Evolutionary conservation across 2,329 filamentous ascomycete species (phyloP).

Genomic region (Penicillium sp.): DNA sequence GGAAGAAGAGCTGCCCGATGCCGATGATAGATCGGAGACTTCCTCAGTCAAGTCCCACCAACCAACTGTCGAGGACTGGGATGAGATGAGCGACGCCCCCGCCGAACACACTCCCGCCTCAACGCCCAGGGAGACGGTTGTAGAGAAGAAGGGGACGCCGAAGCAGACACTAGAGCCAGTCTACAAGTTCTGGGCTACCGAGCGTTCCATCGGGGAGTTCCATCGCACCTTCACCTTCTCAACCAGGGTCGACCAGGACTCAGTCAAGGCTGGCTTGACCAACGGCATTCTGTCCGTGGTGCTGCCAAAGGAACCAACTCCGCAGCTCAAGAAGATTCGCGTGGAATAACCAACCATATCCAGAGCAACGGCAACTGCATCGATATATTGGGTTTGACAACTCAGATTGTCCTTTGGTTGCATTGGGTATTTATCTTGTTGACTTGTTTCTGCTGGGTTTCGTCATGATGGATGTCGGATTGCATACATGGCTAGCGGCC

Average conservation of each 20-base stretch:
- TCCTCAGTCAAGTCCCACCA: conserved; percentile 41
- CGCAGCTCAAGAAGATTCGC: conserved; percentile 57
- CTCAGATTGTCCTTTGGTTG: background rate
- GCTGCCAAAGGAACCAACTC: conserved; percentile 60
- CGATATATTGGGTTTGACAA: background rate
- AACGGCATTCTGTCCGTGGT: conserved; percentile 62
- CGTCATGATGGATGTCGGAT: background rate
- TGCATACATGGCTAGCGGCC: conserved; percentile 5
- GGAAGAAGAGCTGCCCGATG: conserved; percentile 10
- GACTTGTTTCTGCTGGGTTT: background rate
- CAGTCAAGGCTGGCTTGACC: conserved; percentile 62
- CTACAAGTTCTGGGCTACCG: conserved; percentile 61
- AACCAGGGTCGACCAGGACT: conserved; percentile 60
- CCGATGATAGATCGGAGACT: conserved; percentile 25
- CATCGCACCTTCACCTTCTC: conserved; percentile 63
- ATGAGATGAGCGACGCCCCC: conserved; percentile 16
- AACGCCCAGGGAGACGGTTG: conserved; percentile 25
- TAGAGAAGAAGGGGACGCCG: conserved; percentile 18
- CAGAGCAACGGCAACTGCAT: background rate
- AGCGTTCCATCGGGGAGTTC: conserved; percentile 63
- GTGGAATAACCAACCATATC: conserved; percentile 39
- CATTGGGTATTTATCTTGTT: background rate
- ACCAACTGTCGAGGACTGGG: conserved; percentile 58
- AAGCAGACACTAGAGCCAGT: conserved; percentile 15
- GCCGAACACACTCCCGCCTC: conserved; percentile 7